Conservation (phyloP, 1,284 basidiomycete genomes). For the Jaminaea rosea region DNA sequence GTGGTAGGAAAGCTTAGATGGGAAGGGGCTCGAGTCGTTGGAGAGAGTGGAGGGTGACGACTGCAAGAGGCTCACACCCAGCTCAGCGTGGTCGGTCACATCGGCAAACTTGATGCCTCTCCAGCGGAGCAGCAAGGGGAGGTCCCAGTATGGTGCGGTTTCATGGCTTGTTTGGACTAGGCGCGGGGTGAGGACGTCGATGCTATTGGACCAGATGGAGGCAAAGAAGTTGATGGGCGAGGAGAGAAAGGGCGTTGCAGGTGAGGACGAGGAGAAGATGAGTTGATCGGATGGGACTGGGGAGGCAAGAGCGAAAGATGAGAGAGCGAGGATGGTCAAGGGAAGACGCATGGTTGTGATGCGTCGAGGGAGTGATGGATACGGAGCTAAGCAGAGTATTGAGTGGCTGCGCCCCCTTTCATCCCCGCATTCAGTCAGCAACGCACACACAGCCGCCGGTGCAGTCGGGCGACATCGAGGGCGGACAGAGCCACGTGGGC, state of each 20-base stretch:
- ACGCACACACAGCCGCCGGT: too few species aligned
- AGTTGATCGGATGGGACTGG: not conserved
- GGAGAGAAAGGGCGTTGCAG: not conserved
- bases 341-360: too few species aligned
- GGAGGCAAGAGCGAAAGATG: too few species aligned
- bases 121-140: constrained; percentile 24
- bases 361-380: too few species aligned
- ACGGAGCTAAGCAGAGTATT: too few species aligned
- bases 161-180: constrained; percentile 4
- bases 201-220: not conserved
- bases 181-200: constrained; percentile 2
- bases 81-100: constrained; percentile 21
- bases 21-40: constrained; percentile 12
- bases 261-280: not conserved
- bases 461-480: too few species aligned
- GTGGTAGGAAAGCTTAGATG: constrained; percentile 13
- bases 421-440: too few species aligned
- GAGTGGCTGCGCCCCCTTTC: too few species aligned
- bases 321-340: too few species aligned
- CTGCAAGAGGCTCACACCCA: constrained; percentile 6
- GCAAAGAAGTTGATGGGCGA: not conserved
- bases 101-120: constrained; percentile 32
- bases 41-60: constrained; percentile 5
- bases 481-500: too few species aligned
- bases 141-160: constrained; percentile 27